Conservation (phyloP, 257 asterid genomes). For the Solanum corneliomulleri region DNA sequence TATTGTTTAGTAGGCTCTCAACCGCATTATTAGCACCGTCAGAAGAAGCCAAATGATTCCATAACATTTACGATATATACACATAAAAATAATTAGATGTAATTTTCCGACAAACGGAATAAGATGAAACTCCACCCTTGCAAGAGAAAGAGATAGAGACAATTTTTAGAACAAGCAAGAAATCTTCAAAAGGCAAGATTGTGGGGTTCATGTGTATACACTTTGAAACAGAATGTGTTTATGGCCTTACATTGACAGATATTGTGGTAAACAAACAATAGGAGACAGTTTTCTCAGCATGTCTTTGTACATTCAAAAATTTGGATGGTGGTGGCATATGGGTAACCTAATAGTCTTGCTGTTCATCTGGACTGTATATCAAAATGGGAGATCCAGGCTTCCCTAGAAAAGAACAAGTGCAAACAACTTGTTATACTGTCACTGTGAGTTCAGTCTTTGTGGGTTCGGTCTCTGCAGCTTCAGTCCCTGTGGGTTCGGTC, state of each 20-base stretch:
- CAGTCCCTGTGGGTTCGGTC: neutral
- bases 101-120: too few relatives aligned
- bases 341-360: neutral
- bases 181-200: too few relatives aligned
- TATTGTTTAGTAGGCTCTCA: neutral
- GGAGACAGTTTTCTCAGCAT: too few relatives aligned
- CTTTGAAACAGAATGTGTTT: neutral
- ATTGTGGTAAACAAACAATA: too few relatives aligned
- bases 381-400: neutral
- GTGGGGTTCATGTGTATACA: neutral
- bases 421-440: neutral
- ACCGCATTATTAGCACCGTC: neutral
- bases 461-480: too few relatives aligned
- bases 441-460: too few relatives aligned
- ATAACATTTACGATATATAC: too few relatives aligned
- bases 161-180: neutral
- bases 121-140: too few relatives aligned
- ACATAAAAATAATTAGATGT: too few relatives aligned
- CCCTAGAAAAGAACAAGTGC: neutral
- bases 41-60: too few relatives aligned
- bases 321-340: neutral
- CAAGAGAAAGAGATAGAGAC: too few relatives aligned
- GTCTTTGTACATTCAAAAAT: neutral
- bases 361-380: neutral
- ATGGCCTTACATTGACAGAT: too few relatives aligned